Conservation (phyloP, 345 rosid species). For the Turritis glabra region DNA sequence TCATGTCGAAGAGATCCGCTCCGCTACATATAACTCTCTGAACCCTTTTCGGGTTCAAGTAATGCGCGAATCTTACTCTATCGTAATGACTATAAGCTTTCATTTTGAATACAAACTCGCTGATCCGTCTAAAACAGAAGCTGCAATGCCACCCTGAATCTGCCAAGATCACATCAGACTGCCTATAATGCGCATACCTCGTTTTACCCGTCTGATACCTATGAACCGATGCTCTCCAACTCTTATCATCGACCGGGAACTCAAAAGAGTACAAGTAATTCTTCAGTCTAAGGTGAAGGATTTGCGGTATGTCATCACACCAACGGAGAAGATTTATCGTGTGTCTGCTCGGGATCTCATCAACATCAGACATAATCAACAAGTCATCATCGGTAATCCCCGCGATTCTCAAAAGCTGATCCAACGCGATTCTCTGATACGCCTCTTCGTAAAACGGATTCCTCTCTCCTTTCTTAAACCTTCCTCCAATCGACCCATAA, state of each 20-base stretch:
- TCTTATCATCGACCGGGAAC: slow-evolving; percentile 67
- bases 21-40: slow-evolving; percentile 72
- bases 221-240: slow-evolving; percentile 93
- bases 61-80: slow-evolving; percentile 65
- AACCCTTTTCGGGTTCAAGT: slow-evolving; percentile 59
- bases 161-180: slow-evolving; percentile 59
- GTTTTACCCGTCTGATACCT: slow-evolving; percentile 63
- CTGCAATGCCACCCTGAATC: slow-evolving; percentile 91
- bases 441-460: slow-evolving; percentile 88
- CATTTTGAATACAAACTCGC: slow-evolving; percentile 74
- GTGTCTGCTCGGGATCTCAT: slow-evolving; percentile 87
- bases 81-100: slow-evolving; percentile 77
- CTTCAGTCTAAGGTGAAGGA: slow-evolving; percentile 74
- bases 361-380: slow-evolving; percentile 86
- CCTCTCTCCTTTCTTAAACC: slow-evolving; percentile 73
- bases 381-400: slow-evolving; percentile 82
- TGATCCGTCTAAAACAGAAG: slow-evolving; percentile 62
- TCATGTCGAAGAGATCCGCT: slow-evolving; percentile 70
- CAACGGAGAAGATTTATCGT: slow-evolving; percentile 82
- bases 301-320: slow-evolving; percentile 72
- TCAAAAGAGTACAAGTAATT: slow-evolving; percentile 85
- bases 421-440: slow-evolving; percentile 74
- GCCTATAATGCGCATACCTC: slow-evolving; percentile 69
- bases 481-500: slow-evolving; percentile 73
- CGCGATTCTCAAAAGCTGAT: slow-evolving; percentile 66